Conservation (phyloP, 1,284 basidiomycete species). For the Psilocybe mexicana region DNA sequence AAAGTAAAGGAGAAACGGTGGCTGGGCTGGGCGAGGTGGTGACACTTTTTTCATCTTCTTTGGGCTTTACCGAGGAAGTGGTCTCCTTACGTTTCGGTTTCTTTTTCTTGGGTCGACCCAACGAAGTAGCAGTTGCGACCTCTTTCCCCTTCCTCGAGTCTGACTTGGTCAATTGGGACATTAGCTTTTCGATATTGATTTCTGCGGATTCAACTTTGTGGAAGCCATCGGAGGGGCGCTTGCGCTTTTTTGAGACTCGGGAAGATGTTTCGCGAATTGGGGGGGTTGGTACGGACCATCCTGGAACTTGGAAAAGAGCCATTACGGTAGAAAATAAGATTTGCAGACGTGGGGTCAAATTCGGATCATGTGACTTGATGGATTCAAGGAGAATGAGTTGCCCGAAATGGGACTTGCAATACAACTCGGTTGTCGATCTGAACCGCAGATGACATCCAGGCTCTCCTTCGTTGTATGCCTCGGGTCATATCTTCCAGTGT, state of each 20-base stretch:
- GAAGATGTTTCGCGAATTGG: constrained; percentile 39
- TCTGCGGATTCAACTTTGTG: constrained; percentile 49
- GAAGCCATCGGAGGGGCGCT: constrained; percentile 46
- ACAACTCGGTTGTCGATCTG: too few relatives aligned
- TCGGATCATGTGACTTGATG: not conserved
- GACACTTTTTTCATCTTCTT: not conserved
- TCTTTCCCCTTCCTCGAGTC: constrained; percentile 7
- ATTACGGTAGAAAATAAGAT: constrained; percentile 24
- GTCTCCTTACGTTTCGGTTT: constrained; percentile 24
- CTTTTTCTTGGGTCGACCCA: constrained; percentile 25
- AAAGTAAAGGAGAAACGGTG: not conserved
- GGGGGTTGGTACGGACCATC: constrained; percentile 59
- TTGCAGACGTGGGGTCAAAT: not conserved
- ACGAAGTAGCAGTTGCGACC: not conserved
- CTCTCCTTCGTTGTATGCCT: too few relatives aligned
- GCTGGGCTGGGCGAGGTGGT: not conserved
- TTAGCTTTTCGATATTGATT: constrained; percentile 78
- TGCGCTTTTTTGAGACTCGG: constrained; percentile 62
- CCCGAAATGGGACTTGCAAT: not conserved
- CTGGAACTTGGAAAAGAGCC: constrained; percentile 70
- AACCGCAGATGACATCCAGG: too few relatives aligned
- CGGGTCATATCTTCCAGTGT: too few relatives aligned
- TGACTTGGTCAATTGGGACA: constrained; percentile 54
- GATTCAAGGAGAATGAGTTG: not conserved
- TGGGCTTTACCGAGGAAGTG: not conserved